Conservation (phyloP, 495 filamentous ascomycete species). For the Baudoinia panamericana region DNA sequence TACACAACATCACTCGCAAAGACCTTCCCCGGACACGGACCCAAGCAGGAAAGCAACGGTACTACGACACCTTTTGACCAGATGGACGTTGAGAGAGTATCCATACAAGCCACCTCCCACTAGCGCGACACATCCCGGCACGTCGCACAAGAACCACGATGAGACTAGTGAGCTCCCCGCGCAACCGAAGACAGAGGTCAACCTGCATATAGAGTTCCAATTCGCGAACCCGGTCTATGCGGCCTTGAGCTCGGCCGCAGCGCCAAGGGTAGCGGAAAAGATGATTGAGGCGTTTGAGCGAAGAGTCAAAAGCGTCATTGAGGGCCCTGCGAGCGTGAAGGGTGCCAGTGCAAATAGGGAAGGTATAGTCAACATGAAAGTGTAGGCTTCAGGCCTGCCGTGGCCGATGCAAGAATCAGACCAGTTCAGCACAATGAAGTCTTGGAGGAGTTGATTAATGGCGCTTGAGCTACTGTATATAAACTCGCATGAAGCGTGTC, state of each 20-base stretch:
- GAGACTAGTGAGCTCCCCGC: slow-evolving; percentile 20
- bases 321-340: slow-evolving; percentile 10
- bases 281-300: slow-evolving; percentile 94
- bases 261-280: slow-evolving; percentile 65
- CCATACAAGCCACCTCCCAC: slow-evolving; percentile 27
- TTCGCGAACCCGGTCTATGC: slow-evolving; percentile 79
- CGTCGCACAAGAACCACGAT: slow-evolving; percentile 14
- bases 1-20: slow-evolving; percentile 28
- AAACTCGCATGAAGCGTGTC: too few relatives aligned
- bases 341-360: background rate
- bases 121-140: slow-evolving; percentile 19
- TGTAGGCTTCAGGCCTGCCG: too few relatives aligned
- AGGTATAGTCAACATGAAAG: too few relatives aligned
- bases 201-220: slow-evolving; percentile 59
- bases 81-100: slow-evolving; percentile 54
- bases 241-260: slow-evolving; percentile 61
- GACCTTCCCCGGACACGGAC: slow-evolving; percentile 17
- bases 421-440: too few relatives aligned
- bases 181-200: slow-evolving; percentile 51
- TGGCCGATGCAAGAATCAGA: too few relatives aligned
- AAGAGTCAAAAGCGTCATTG: slow-evolving; percentile 45
- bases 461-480: too few relatives aligned
- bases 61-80: slow-evolving; percentile 62
- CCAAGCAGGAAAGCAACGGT: slow-evolving; percentile 37
- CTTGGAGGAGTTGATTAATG: too few relatives aligned